Evolutionary conservation across 352 stramenopile species (phyloP).

Genomic region (Albugo laibachii): DNA sequence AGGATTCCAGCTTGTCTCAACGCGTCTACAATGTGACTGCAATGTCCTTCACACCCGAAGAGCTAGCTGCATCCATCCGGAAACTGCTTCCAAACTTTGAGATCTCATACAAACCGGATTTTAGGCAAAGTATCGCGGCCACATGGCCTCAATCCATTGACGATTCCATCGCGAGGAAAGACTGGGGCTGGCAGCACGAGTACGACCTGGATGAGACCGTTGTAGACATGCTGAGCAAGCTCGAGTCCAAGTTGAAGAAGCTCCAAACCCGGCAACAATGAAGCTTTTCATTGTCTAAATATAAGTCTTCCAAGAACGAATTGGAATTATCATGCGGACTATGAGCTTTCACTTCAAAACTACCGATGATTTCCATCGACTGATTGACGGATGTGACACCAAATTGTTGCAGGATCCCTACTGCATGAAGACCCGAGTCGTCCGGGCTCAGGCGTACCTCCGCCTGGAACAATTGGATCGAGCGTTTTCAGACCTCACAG

Average conservation of each 20-base stretch:
- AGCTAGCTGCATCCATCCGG: conserved; percentile 70
- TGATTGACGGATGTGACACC: conserved; percentile 36
- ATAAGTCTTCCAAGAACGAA: no score
- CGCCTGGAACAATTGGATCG: conserved; percentile 43
- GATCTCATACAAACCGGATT: conserved; percentile 78
- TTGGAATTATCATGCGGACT: no score
- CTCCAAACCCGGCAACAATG: not conserved
- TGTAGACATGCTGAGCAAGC: conserved; percentile 75
- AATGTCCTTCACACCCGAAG: conserved; percentile 73
- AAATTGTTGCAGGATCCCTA: conserved; percentile 17
- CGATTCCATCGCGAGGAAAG: conserved; percentile 51
- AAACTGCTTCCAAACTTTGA: conserved; percentile 76
- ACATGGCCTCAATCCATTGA: conserved; percentile 80
- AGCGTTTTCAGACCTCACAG: conserved; percentile 30
- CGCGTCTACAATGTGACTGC: conserved; percentile 84
- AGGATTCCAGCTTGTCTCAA: conserved; percentile 44
- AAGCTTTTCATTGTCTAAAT: no score
- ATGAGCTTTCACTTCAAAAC: no score
- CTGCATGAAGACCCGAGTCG: conserved; percentile 35
- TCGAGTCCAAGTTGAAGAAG: conserved; percentile 56
- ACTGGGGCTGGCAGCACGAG: conserved; percentile 81
- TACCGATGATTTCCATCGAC: conserved; percentile 18
- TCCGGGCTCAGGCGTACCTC: conserved; percentile 44
- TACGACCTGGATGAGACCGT: conserved; percentile 82
- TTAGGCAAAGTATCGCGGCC: conserved; percentile 80